Conservation (phyloP, 2,329 filamentous ascomycete genomes). For the Whalleya microplaca region DNA sequence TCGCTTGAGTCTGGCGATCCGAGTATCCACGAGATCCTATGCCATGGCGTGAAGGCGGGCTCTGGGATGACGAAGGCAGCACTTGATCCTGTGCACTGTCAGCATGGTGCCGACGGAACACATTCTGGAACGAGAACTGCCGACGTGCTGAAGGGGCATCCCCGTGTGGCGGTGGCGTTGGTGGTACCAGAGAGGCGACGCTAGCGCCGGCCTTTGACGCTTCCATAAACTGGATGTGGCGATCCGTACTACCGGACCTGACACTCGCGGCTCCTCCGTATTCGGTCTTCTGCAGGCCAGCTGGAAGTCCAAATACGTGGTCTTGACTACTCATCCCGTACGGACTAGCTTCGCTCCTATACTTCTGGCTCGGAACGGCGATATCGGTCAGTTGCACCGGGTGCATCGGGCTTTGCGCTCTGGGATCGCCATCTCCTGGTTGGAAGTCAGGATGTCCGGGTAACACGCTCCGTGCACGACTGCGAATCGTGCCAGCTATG, state of each 20-base stretch:
- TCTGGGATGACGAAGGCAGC: slow-evolving; percentile 32
- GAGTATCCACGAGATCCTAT: slow-evolving; percentile 46
- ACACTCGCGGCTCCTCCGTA: slow-evolving; percentile 55
- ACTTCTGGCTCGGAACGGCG: slow-evolving; percentile 51
- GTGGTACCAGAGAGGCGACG: slow-evolving; percentile 52
- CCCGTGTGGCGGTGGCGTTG: slow-evolving; percentile 63
- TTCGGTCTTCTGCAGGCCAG: slow-evolving; percentile 48
- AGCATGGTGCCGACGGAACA: slow-evolving; percentile 66
- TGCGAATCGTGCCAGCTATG: slow-evolving; percentile 60
- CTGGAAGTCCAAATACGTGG: slow-evolving; percentile 55
- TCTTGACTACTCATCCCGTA: slow-evolving; percentile 44
- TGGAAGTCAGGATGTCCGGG: slow-evolving; percentile 46
- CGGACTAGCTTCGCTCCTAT: slow-evolving; percentile 45
- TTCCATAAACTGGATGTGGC: slow-evolving; percentile 53
- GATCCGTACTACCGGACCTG: slow-evolving; percentile 43
- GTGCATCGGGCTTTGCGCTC: slow-evolving; percentile 59
- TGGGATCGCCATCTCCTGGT: slow-evolving; percentile 41
- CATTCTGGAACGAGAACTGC: slow-evolving; percentile 91
- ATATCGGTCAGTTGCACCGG: slow-evolving; percentile 68
- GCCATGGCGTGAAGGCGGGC: slow-evolving; percentile 39
- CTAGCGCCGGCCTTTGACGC: slow-evolving; percentile 46
- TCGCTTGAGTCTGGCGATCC: slow-evolving; percentile 42
- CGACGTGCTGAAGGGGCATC: slow-evolving; percentile 58
- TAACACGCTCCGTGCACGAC: slow-evolving; percentile 46
- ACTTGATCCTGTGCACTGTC: slow-evolving; percentile 37